A percentile compares a stretch with the other conserved stretches of the same genome.
Evolutionary conservation across 163 green algal species (phyloP).

Genomic region (Coccomyxa subellipsoidea): DNA sequence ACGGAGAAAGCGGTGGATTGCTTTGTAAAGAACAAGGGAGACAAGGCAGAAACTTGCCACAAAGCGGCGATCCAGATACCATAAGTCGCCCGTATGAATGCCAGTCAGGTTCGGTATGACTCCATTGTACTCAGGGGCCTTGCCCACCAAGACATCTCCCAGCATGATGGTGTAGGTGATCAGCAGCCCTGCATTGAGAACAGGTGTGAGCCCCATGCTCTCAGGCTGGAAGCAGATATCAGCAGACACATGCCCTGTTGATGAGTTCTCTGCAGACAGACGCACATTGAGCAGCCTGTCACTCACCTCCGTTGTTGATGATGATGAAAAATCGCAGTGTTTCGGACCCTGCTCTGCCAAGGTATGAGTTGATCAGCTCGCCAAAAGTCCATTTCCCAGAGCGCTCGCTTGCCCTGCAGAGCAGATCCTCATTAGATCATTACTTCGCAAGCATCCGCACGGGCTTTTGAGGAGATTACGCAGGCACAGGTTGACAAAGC

Average conservation of each 20-base stretch:
- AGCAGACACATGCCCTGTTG: no score
- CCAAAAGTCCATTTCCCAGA: slow-evolving; percentile 29
- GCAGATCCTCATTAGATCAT: not conserved
- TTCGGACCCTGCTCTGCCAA: slow-evolving; percentile 22
- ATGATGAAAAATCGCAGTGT: slow-evolving; percentile 22
- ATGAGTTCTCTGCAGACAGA: no score
- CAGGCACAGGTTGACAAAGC: no score
- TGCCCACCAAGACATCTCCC: slow-evolving; percentile 41
- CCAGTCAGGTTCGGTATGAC: slow-evolving; percentile 41
- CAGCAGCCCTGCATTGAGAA: slow-evolving; percentile 26
- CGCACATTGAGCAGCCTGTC: no score
- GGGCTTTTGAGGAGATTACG: not conserved
- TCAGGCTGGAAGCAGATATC: no score
- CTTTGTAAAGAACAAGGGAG: no score
- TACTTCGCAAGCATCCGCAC: not conserved
- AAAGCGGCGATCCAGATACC: slow-evolving; percentile 36
- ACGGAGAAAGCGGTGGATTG: no score
- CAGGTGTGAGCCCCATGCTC: no score
- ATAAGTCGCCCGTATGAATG: slow-evolving; percentile 28
- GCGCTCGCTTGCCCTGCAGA: slow-evolving; percentile 22
- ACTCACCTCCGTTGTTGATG: slow-evolving; percentile 13
- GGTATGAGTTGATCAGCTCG: slow-evolving; percentile 25
- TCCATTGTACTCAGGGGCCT: slow-evolving; percentile 36
- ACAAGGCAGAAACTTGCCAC: slow-evolving; percentile 22
- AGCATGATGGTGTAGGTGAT: slow-evolving; percentile 53